Conservation (phyloP, 805 yeast species). For the Zygosaccharomyces rouxii region DNA sequence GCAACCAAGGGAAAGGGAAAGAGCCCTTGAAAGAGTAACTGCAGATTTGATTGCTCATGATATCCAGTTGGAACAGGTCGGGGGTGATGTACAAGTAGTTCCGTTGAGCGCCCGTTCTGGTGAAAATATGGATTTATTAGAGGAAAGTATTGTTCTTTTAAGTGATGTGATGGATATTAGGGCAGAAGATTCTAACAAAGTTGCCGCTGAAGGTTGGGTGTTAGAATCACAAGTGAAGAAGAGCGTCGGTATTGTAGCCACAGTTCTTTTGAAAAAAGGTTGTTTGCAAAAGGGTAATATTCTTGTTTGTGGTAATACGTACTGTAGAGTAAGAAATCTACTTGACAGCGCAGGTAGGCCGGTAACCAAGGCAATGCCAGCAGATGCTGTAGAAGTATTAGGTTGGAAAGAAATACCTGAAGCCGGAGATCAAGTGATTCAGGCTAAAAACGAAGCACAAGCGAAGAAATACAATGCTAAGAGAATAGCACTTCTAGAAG, state of each 20-base stretch:
- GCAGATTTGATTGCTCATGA: conserved; percentile 73
- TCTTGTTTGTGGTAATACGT: conserved; percentile 83
- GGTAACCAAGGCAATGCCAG: conserved; percentile 69
- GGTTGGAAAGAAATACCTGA: conserved; percentile 95
- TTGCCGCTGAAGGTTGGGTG: conserved; percentile 74
- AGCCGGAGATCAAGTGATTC: conserved; percentile 80
- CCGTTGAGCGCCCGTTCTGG: conserved; percentile 88
- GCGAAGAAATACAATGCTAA: conserved; percentile 74
- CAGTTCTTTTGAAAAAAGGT: conserved; percentile 79
- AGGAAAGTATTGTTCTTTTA: conserved; percentile 80
- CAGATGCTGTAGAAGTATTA: conserved; percentile 82
- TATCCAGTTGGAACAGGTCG: conserved; percentile 84
- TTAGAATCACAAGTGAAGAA: conserved; percentile 79
- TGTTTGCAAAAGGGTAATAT: conserved; percentile 62
- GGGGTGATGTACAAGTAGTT: conserved; percentile 91
- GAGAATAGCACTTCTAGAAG: conserved; percentile 55
- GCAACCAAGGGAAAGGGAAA: conserved; percentile 39
- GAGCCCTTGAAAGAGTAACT: conserved; percentile 69
- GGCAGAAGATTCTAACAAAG: conserved; percentile 46
- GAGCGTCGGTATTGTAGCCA: conserved; percentile 82
- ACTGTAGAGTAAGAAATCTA: conserved; percentile 78
- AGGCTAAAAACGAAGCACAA: conserved; percentile 65
- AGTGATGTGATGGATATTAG: conserved; percentile 79
- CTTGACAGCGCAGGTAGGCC: conserved; percentile 66
- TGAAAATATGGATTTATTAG: conserved; percentile 80